Base-by-base conservation (phyloP, 345 rosid species). In the Pistacia atlantica region DNA sequence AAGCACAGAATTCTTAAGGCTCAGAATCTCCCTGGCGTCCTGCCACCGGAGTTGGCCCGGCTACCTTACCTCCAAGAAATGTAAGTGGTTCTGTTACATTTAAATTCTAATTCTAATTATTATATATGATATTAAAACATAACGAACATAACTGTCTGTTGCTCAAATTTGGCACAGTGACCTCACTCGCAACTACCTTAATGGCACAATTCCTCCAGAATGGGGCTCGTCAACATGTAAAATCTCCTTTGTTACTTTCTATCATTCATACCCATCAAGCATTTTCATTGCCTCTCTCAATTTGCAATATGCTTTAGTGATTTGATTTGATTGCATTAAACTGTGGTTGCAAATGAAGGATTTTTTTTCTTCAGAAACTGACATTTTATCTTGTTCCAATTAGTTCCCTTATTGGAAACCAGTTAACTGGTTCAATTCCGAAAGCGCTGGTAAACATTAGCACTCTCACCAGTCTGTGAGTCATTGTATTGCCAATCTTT, bases 371-470 rank as follows among this genome's bases (percentile, higher is more conserved):
- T 31, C 33, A 31, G 33, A 31, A 31, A 31, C 33, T 31, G 3
- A 42, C 33, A 42, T 5, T 42, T 42, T 42, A 31, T 31, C 33
- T 42, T 7, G 6, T 31, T 31, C 33, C 33, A 31, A 31, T 79
- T 73, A 90, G 93, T 61, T 66, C 83, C 31, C 11, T 90, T 60
- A 52, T 81, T 58, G 92, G 77, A 81, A 90, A 90, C 69, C 84
- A 85, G 54, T 62, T 90, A 49, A 78, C 75, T 0, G 91, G 93
- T 75, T 28, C 81, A 11, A 84, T 90, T 59, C 93, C 93, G 2
- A 77, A 80, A 84, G 88, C 89, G 75, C 55, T 85, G 45, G 92
- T 80, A 46, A 90, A 86, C 77, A 31, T 88, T 62, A 38, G 76
- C 70, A 87, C 71, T 72, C 92, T 88, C 58, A 6, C 0, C 2